Conservation (phyloP, 2,329 filamentous ascomycete genomes). For the Sporothrix schenckii region DNA sequence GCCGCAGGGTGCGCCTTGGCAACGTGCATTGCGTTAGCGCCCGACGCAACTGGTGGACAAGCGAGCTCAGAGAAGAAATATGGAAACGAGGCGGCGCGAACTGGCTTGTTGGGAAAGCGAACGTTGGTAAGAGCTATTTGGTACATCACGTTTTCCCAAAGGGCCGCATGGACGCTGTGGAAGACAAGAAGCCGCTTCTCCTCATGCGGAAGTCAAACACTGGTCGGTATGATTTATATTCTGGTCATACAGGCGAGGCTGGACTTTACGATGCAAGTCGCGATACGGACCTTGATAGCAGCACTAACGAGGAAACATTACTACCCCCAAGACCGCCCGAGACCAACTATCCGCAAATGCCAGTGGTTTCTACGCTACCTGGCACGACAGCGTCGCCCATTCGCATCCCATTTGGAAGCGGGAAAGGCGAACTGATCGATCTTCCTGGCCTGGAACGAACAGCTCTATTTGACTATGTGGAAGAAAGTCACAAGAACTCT, state of each 20-base stretch:
- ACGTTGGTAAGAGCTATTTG: conserved; percentile 93
- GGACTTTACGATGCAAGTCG: conserved; percentile 39
- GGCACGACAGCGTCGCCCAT: conserved; percentile 96
- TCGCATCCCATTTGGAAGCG: conserved; percentile 82
- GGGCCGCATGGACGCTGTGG: conserved; percentile 54
- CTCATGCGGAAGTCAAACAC: conserved; percentile 13
- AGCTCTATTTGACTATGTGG: conserved; percentile 70
- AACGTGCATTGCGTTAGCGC: conserved; percentile 87
- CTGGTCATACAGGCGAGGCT: conserved; percentile 25
- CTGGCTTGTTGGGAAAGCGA: conserved; percentile 98
- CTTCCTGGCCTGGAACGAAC: conserved; percentile 81
- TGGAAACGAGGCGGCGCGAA: conserved; percentile 80
- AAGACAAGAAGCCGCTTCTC: neutral
- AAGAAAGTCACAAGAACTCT: conserved; percentile 63
- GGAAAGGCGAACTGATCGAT: conserved; percentile 89
- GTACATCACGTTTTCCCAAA: conserved; percentile 88
- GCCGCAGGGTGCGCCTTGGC: conserved; percentile 75
- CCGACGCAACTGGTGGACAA: conserved; percentile 88
- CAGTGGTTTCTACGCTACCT: conserved; percentile 80
- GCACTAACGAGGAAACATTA: conserved; percentile 55
- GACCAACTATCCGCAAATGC: conserved; percentile 78
- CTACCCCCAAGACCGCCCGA: conserved; percentile 77
- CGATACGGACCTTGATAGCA: conserved; percentile 39
- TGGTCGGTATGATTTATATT: conserved; percentile 22
- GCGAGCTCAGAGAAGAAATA: conserved; percentile 80